Evolutionary conservation across 176 grass and related monocot species (phyloP).

Genomic region (Oryza glaberrima): DNA sequence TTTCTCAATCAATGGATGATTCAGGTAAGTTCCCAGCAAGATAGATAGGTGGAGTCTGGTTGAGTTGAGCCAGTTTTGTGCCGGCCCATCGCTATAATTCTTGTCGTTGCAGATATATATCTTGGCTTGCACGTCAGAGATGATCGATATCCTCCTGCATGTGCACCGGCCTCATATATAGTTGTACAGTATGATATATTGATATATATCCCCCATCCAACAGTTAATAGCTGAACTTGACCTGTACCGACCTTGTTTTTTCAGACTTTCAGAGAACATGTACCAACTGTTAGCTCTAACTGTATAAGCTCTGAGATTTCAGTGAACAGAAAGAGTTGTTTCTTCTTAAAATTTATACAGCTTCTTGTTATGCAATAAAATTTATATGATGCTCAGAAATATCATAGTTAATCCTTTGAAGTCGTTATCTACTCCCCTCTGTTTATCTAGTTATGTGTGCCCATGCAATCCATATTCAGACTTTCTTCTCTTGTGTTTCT

Average conservation of each 20-base stretch:
- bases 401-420: neutral
- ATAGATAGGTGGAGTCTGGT: neutral
- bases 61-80: neutral
- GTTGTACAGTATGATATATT: too few relatives aligned
- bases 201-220: too few relatives aligned
- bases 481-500: neutral
- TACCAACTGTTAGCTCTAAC: neutral
- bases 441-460: neutral
- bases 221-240: neutral
- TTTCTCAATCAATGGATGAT: neutral
- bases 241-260: neutral
- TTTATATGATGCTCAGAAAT: too few relatives aligned
- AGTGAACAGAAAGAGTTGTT: neutral
- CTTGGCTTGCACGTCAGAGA: slow-evolving; percentile 30
- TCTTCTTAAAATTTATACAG: too few relatives aligned
- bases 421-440: neutral
- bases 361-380: neutral
- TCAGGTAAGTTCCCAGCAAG: neutral
- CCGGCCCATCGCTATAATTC: neutral
- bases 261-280: neutral
- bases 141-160: too few relatives aligned
- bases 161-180: too few relatives aligned
- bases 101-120: neutral
- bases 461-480: neutral
- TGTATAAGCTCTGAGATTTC: neutral